Evolutionary conservation across 345 rosid species (phyloP), one percentile per base, ranked within the genome.

Genomic region (Bruguiera parviflora): DNA sequence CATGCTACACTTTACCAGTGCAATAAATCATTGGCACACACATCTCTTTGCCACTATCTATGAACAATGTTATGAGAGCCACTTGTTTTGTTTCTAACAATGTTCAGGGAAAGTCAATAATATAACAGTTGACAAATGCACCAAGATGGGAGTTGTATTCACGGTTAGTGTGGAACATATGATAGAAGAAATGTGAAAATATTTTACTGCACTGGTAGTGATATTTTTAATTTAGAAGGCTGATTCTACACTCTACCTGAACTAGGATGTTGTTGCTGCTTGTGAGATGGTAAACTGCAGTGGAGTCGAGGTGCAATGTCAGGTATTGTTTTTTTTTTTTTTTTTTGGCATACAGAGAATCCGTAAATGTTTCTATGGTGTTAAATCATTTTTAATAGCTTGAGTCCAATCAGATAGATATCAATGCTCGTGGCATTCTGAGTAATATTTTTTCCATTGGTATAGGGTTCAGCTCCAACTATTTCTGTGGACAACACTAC

Each of bases 181-280:
- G 24, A 21, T 32, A 6, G 22, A 32, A 18, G 62, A 27, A 53
- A 7, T 53, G 22, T 8, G 3, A 59, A 27, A 21, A 11, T 15
- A 9, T 25, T 19, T 58, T 61, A 27, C 60, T 62, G 29, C 39
- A 32, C 33, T 58, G 37, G 47, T 67, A 53, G 51, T 53, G 16
- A 62, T 11, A 6, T 59, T 22, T 75, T 39, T 21, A 68, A 20
- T 6, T 16, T 32, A 46, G 29, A 60, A 43, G 59, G 53, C 76
- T 61, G 25, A 63, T 70, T n/a, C 70, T 22, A 68, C 77, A 55
- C 37, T 69, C 53, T 22, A 49, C 58, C 64, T 62, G 65, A 22
- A 71, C 13, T 80, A 95, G 98, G 98, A 92, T 85, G 97, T 95
- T 37, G 99, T 95, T 67, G 97, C 98, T 79, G 98, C 99, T 71